Evolutionary conservation across 2,329 filamentous ascomycete genomes (phyloP).

Genomic region (Alternaria arbusti): DNA sequence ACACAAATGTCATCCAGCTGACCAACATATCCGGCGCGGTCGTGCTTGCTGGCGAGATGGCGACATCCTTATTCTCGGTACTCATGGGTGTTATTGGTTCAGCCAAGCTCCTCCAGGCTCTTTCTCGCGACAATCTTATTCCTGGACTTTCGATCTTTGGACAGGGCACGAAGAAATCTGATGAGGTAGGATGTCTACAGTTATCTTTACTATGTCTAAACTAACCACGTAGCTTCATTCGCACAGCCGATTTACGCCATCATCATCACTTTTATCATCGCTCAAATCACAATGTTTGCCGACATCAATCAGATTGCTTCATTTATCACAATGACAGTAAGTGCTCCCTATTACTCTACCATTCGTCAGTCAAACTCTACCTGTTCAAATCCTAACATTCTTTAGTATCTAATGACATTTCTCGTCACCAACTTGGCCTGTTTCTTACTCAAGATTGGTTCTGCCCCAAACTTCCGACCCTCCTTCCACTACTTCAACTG

Average conservation of each 20-base stretch:
- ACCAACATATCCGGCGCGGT: conserved; percentile 77
- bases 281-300: conserved; percentile 80
- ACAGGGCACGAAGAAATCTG: conserved; percentile 72
- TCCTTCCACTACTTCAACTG: conserved; percentile 90
- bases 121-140: conserved; percentile 78
- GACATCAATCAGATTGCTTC: conserved; percentile 89
- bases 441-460: conserved; percentile 84
- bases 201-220: neutral
- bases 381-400: conserved; percentile 1
- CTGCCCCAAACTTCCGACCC: conserved; percentile 86
- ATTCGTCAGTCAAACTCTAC: neutral
- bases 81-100: conserved; percentile 87
- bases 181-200: conserved; percentile 57
- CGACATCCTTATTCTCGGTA: conserved; percentile 82
- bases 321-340: conserved; percentile 81
- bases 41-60: conserved; percentile 81
- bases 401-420: conserved; percentile 82
- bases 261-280: conserved; percentile 74
- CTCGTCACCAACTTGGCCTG: conserved; percentile 87
- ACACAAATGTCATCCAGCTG: conserved; percentile 81
- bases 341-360: neutral
- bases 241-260: conserved; percentile 71
- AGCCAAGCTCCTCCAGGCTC: conserved; percentile 82
- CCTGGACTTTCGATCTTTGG: conserved; percentile 78
- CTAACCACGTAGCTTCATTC: neutral